A percentile compares a stretch with the other conserved stretches of the same genome.
phyloP scores from a whole-genome alignment of 257 asterid species.

The Nicotiana tomentosiformis region DNA sequence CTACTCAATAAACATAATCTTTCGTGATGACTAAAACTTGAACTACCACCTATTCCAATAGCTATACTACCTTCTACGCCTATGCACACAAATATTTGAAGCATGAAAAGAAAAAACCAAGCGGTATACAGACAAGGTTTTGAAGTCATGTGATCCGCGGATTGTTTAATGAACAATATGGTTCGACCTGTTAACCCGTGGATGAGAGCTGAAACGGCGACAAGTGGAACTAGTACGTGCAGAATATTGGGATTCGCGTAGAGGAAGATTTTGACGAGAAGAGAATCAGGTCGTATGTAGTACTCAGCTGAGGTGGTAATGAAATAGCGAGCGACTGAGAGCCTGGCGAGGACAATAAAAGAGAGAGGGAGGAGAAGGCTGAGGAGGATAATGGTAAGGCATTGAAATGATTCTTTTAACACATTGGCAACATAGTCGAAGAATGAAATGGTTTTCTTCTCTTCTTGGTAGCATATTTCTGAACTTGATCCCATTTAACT shows the following conservation, averaged over 20 bases:
- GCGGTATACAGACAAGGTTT: conserved; percentile 26
- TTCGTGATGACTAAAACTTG: conserved; percentile 24
- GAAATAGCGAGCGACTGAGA: conserved; percentile 35
- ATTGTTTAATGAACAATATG: not conserved
- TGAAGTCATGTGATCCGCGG: not conserved
- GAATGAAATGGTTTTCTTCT: not conserved
- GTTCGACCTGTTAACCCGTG: conserved; percentile 30
- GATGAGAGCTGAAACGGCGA: conserved; percentile 36
- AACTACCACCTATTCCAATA: conserved; percentile 40
- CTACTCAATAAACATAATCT: conserved; percentile 18
- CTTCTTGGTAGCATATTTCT: not conserved
- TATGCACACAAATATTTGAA: conserved; percentile 55
- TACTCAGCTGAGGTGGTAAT: conserved; percentile 17
- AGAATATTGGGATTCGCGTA: conserved; percentile 35
- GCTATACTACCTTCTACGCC: conserved; percentile 78
- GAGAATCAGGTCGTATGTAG: conserved; percentile 10
- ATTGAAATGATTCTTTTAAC: conserved; percentile 31
- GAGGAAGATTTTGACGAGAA: conserved; percentile 23
- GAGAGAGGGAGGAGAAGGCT: conserved; percentile 81
- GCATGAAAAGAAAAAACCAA: conserved; percentile 41
- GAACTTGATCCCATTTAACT: not conserved
- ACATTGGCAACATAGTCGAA: not conserved
- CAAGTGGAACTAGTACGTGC: conserved; percentile 32
- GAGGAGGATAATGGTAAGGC: conserved; percentile 47
- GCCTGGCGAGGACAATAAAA: conserved; percentile 60